These are phyloP conservation scores for Chlorophyllum brunneum DNA, from an alignment of 768 basidiomycete genomes.

Conservation along the genomic window DNA sequence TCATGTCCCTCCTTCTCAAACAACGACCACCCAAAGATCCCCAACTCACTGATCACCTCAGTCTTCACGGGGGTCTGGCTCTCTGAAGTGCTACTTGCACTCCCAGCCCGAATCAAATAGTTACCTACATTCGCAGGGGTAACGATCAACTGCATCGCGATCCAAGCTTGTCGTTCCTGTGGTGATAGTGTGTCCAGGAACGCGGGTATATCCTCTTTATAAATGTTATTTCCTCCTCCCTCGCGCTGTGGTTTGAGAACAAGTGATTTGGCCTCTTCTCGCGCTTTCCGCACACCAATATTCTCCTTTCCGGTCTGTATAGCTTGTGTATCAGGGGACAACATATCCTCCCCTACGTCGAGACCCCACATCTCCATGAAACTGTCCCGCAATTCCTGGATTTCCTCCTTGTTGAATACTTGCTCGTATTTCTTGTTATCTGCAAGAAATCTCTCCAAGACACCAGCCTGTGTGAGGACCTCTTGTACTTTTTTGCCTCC, in stretches of 20 bases:
- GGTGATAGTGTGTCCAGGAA: constrained; percentile 64
- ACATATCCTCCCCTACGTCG: constrained; percentile 39
- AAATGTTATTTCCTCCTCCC: constrained; percentile 96
- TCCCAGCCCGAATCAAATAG: constrained; percentile 75
- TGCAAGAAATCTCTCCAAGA: constrained; percentile 71
- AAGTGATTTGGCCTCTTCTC: constrained; percentile 44
- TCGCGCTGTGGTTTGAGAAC: constrained; percentile 98
- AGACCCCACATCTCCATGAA: constrained; percentile 93
- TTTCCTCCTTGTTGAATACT: constrained; percentile 31
- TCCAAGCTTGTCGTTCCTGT: constrained; percentile 79
- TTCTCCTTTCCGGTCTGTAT: constrained; percentile 26
- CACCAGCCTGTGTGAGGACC: constrained; percentile 67
- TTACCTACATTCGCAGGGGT: constrained; percentile 68
- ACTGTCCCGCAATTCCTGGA: constrained; percentile 58
- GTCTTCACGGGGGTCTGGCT: constrained; percentile 42
- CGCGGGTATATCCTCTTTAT: constrained; percentile 73
- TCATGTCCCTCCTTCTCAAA: constrained; percentile 45
- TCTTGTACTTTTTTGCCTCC: constrained; percentile 97
- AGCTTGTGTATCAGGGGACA: constrained; percentile 27
- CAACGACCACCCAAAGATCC: constrained; percentile 86
- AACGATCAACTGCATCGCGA: constrained; percentile 90
- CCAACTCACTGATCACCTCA: constrained; percentile 85
- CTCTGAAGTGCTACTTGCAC: constrained; percentile 21
- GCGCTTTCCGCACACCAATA: constrained; percentile 49
- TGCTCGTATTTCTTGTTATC: constrained; percentile 31